These are phyloP conservation scores for Mollisiaceae sp. DNA, from an alignment of 2,329 filamentous ascomycete species.

Conservation along the genomic window DNA sequence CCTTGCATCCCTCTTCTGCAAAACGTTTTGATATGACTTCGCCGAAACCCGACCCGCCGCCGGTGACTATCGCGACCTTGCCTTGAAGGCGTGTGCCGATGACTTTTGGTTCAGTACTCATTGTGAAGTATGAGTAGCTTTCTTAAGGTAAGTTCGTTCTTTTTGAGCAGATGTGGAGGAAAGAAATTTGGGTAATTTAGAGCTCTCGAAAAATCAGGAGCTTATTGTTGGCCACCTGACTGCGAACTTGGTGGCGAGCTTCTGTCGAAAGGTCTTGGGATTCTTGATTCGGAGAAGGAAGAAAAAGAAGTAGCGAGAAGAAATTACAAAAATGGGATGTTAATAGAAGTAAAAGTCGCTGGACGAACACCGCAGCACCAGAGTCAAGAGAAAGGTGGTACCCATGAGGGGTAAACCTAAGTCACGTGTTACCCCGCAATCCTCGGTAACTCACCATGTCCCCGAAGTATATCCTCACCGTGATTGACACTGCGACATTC, in stretches of 20 bases:
- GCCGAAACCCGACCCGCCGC: constrained; percentile 68
- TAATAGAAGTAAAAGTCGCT: constrained; percentile 3
- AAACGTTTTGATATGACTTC: constrained; percentile 65
- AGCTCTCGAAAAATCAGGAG: neutral
- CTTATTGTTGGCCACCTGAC: neutral
- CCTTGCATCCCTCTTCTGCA: constrained; percentile 61
- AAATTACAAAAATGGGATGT: neutral
- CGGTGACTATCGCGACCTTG: constrained; percentile 63
- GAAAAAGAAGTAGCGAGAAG: neutral
- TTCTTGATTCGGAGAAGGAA: neutral
- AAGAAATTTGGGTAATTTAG: neutral
- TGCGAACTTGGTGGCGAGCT: neutral
- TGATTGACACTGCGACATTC: neutral
- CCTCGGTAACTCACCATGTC: neutral
- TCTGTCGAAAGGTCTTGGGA: neutral
- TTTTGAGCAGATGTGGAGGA: neutral
- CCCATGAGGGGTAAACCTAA: constrained; percentile 23
- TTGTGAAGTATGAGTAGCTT: constrained; percentile 42
- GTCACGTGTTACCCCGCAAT: constrained; percentile 5
- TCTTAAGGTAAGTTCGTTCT: neutral
- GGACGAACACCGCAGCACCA: neutral
- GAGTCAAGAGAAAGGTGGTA: neutral
- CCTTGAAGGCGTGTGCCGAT: constrained; percentile 49
- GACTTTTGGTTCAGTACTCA: constrained; percentile 29
- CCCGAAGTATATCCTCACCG: constrained; percentile 6